Evolutionary conservation across 768 basidiomycete species (phyloP), one percentile per base, ranked within the genome.

Genomic region (Podaxis sp.): DNA sequence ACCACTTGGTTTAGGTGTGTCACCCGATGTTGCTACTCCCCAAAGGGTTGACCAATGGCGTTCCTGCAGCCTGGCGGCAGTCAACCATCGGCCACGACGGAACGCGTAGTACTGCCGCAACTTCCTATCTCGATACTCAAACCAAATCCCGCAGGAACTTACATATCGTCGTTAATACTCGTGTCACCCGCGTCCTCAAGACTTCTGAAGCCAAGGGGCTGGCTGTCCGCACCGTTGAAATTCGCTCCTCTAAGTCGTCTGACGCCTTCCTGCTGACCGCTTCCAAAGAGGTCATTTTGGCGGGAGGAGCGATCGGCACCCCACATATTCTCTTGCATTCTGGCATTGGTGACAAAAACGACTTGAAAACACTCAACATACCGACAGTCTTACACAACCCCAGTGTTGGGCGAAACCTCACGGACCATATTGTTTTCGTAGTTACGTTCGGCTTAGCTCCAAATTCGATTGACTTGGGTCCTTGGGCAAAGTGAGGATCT

Each of bases 351-450:
- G 63, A 66, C 26, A 5, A 54, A 20, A 46, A 26, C 7, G 66
- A 68, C 22, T 40, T 71, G n/a, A 41, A 46, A 12, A 51, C 54
- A 13, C 41, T 66, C 6, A 67, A 67, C 4, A 71, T 76, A 51
- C 33, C 64, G 22, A 54, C 71, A 2, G 33, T 73, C 26, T 65
- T 74, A 30, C 53, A 74, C 46, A 61, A 70, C 10, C 70, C 75
- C 12, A 66, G 67, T 44, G 73, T 77, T 30, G 75, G 76, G 26
- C 62, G 66, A 53, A 69, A 74, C 49, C 56, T 77, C 48, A 59
- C 66, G 7, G 74, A 75, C 60, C 75, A 75, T 38, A 60, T 55
- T 24, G 20, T 63, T 10, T 26, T 56, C 26, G 15, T 5, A 37
- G n/a, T 41, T 12, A 37, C 26, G 5, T 62, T 56, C 28, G 20